Evolutionary conservation across 2,329 filamentous ascomycete genomes (phyloP).

Genomic region (Biscogniauxia sp.): DNA sequence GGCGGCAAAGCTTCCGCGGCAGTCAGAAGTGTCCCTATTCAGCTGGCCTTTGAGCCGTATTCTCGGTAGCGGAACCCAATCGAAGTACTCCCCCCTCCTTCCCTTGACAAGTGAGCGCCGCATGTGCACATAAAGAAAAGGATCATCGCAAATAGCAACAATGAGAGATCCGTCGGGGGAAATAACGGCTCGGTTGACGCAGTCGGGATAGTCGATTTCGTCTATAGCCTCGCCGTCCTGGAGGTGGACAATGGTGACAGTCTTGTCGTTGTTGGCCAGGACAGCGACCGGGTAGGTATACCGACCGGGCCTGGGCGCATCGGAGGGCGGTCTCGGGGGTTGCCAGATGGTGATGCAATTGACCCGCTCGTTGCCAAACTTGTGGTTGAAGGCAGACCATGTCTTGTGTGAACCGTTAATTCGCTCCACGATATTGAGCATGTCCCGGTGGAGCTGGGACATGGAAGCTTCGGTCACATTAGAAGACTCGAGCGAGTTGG

Average conservation of each 20-base stretch:
- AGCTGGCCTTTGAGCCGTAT: conserved; percentile 59
- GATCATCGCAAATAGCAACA: conserved; percentile 83
- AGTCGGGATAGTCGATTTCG: conserved; percentile 72
- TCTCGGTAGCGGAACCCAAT: conserved; percentile 51
- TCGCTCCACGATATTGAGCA: conserved; percentile 32
- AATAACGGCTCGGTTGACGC: conserved; percentile 91
- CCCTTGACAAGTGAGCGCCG: conserved; percentile 41
- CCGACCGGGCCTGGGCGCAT: conserved; percentile 31
- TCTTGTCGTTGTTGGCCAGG: conserved; percentile 88
- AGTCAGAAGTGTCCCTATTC: conserved; percentile 52
- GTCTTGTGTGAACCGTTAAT: conserved; percentile 41
- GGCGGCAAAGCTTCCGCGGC: conserved; percentile 71
- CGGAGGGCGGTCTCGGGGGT: conserved; percentile 38
- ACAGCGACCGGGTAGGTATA: conserved; percentile 62
- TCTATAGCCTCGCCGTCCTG: conserved; percentile 63
- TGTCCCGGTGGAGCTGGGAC: conserved; percentile 30
- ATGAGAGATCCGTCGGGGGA: conserved; percentile 83
- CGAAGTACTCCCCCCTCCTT: conserved; percentile 34
- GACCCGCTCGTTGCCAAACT: conserved; percentile 59
- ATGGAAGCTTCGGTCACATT: conserved; percentile 36
- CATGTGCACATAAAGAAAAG: conserved; percentile 79
- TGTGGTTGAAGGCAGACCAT: conserved; percentile 49
- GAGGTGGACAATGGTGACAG: conserved; percentile 80
- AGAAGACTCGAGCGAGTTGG: conserved; percentile 22
- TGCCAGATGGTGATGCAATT: conserved; percentile 67